Conservation (phyloP, 2,329 filamentous ascomycete species). For the Delphinella strobiligena region DNA sequence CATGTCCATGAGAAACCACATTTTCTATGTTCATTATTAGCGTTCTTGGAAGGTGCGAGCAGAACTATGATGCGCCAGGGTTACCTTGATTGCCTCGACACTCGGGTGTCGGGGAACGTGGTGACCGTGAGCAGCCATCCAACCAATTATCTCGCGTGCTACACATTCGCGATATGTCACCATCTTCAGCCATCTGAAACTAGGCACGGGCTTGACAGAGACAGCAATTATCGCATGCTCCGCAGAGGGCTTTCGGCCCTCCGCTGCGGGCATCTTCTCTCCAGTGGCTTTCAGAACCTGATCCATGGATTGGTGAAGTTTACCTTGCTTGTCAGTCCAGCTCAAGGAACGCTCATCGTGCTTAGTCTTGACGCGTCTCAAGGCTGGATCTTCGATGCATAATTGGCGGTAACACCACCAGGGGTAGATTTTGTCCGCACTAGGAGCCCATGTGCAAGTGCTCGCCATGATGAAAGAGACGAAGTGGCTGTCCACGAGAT, state of each 20-base stretch:
- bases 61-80: background rate
- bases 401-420: conserved; percentile 47
- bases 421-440: conserved; percentile 46
- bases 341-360: conserved; percentile 4
- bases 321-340: conserved; percentile 1
- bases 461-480: conserved; percentile 46
- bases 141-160: conserved; percentile 50
- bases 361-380: background rate
- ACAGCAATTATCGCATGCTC: no score
- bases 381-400: conserved; percentile 48
- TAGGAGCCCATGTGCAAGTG: conserved; percentile 41
- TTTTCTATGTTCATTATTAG: conserved; percentile 35
- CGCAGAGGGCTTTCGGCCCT: background rate
- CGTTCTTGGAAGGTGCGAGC: conserved; percentile 11
- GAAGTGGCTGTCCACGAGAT: conserved; percentile 46
- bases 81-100: conserved; percentile 14
- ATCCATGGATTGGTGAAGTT: background rate
- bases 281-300: background rate
- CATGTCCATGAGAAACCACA: conserved; percentile 65
- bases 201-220: conserved; percentile 38
- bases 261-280: background rate
- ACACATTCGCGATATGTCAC: conserved; percentile 46
- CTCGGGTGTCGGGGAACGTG: conserved; percentile 34
- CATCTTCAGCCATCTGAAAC: conserved; percentile 57
- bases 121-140: conserved; percentile 47